Conservation (phyloP, 2,329 filamentous ascomycete species). For the Botrytis elliptica region DNA sequence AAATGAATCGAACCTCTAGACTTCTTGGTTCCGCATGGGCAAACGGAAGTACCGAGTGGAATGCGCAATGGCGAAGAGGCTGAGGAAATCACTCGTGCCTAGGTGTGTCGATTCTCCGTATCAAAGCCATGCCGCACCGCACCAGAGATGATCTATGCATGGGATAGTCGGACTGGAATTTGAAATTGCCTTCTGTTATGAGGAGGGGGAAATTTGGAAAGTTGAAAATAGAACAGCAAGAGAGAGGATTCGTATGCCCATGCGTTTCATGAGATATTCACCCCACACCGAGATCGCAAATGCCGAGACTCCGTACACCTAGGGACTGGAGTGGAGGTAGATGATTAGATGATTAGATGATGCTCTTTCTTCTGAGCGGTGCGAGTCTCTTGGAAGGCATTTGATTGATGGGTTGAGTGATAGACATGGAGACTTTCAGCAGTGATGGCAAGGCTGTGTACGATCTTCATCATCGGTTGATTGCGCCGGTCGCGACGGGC, state of each 20-base stretch:
- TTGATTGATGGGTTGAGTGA: not conserved
- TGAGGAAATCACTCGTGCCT: conserved; percentile 19
- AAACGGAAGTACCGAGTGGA: not conserved
- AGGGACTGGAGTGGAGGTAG: too few relatives aligned
- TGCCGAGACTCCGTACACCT: not conserved
- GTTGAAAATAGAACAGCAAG: conserved; percentile 8
- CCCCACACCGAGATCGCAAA: conserved; percentile 13
- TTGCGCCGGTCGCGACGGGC: conserved; percentile 1
- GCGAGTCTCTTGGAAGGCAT: not conserved
- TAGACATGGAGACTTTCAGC: not conserved
- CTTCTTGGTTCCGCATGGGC: not conserved
- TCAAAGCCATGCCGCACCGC: conserved; percentile 28
- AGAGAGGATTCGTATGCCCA: conserved; percentile 11
- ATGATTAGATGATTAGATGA: not conserved
- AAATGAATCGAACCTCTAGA: not conserved
- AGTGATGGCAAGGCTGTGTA: conserved; percentile 18
- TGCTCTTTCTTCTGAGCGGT: not conserved
- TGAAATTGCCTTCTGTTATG: conserved; percentile 22
- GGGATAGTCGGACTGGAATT: conserved; percentile 17
- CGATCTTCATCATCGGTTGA: not conserved
- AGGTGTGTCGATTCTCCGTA: not conserved
- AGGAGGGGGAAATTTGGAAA: conserved; percentile 18
- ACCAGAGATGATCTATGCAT: conserved; percentile 31
- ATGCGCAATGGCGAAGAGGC: conserved; percentile 25
- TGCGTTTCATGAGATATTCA: conserved; percentile 10